Base-by-base conservation (phyloP, 177 flowering plant species). In the Vitis hybrid region DNA sequence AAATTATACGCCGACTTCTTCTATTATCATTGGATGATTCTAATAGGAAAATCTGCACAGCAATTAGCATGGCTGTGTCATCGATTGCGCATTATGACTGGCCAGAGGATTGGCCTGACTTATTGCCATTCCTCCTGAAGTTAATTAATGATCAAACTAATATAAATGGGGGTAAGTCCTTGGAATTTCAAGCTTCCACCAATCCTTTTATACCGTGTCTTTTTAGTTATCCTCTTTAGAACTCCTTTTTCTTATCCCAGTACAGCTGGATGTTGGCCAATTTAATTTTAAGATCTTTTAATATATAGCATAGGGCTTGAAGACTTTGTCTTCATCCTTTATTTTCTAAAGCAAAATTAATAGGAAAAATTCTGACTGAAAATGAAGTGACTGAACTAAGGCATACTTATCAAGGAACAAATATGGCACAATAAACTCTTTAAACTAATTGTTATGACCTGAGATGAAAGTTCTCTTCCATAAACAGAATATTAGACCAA, bases 101-200 rank as follows among this genome's bases (percentile, higher is more conserved):
- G 97, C 98, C 97, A 11, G 93, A 90, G 71, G 85, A 87, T 64
- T 93, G 99, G 99, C 91, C 95, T 35, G 97, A 96, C 52, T 79
- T 96, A 46, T 70, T 96, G 71, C 98, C 98, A 12, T 82, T 80
- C 64, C 85, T 96, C 59, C 66, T 93, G 82, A 88, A 82, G 82
- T 81, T 91, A 78, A 83, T 96, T 50, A 80, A 67, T 74, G 86
- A 91, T 74, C 94, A 81, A 74, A 80, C 74, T 68, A 91, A 90
- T 68, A 71, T 85, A 78, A 84, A 83, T 85, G 97, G 95, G 74
- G 99, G 99, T 90, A 75, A 72, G 80, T 60, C 19, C 18, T 49
- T 27, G 60, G 12, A 51, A 67, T 46, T 32, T 35, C 4, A 7
- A 7, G 52, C 6, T 69, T 46, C 18, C 24, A 11, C 1, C 56